A percentile compares a stretch with the other conserved stretches of the same genome.
These are phyloP conservation scores for Sindora glabra DNA, from an alignment of 306 rosid genomes.

Conservation along the genomic window DNA sequence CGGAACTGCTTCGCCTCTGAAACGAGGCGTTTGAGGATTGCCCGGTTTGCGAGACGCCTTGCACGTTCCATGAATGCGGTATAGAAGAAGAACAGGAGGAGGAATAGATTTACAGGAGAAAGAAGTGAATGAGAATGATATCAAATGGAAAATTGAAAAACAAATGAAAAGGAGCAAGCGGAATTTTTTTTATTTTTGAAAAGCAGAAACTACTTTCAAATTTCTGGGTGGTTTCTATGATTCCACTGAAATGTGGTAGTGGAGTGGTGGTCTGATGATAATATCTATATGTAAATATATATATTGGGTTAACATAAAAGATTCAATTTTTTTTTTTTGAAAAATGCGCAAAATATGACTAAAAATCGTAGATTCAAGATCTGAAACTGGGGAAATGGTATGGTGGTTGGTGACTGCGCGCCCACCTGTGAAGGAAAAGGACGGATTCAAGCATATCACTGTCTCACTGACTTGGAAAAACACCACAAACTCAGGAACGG, in stretches of 20 bases:
- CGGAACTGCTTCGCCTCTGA: slow-evolving; percentile 67
- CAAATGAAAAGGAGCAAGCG: slow-evolving; percentile 8
- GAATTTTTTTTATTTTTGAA: slow-evolving; percentile 1
- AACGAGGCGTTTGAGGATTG: slow-evolving; percentile 73
- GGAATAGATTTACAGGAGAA: neutral
- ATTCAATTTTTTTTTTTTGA: neutral
- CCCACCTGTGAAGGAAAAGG: slow-evolving; percentile 49
- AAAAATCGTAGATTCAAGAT: slow-evolving; percentile 19
- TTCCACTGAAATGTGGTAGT: slow-evolving; percentile 23
- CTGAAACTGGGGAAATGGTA: slow-evolving; percentile 40
- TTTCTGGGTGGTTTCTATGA: neutral
- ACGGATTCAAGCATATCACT: slow-evolving; percentile 24
- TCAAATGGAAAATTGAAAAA: neutral
- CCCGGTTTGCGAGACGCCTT: slow-evolving; percentile 76
- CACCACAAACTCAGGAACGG: slow-evolving; percentile 5
- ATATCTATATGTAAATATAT: neutral
- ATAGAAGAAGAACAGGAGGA: too few species aligned
- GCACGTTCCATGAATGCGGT: slow-evolving; percentile 84
- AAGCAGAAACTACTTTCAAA: neutral
- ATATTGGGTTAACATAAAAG: neutral
- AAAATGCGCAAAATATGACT: neutral
- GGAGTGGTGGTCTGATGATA: slow-evolving; percentile 14
- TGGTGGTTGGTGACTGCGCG: slow-evolving; percentile 52
- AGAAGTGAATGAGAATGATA: neutral
- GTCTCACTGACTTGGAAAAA: slow-evolving; percentile 6